Percentiles rank a stretch among this genome's conserved stretches.
These are phyloP conservation scores for Epichloe brachyelytri DNA, from an alignment of 2,329 filamentous ascomycete species.

Conservation along the genomic window DNA sequence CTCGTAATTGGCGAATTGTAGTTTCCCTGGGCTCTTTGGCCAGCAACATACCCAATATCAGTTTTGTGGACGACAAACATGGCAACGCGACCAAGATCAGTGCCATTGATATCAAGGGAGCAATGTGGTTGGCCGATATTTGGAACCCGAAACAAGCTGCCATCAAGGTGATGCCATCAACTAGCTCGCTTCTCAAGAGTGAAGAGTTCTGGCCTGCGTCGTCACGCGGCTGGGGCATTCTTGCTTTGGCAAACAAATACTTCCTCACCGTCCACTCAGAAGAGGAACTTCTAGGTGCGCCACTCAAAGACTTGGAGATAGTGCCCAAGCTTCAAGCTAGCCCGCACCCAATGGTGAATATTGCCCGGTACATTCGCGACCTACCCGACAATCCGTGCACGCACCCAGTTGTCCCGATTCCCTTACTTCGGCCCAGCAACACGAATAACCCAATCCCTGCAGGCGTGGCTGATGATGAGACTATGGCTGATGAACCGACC, in stretches of 20 bases:
- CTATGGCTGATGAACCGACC: not conserved
- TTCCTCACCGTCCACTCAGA: slow-evolving; percentile 26
- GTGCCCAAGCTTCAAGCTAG: slow-evolving; percentile 8
- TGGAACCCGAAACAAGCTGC: slow-evolving; percentile 26
- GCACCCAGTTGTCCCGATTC: not conserved
- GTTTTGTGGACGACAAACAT: slow-evolving; percentile 31
- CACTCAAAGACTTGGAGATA: slow-evolving; percentile 9
- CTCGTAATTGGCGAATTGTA: slow-evolving; percentile 37
- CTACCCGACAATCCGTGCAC: slow-evolving; percentile 20
- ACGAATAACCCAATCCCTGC: not conserved
- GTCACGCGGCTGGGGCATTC: slow-evolving; percentile 35
- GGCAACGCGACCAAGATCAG: slow-evolving; percentile 37
- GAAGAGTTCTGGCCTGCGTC: slow-evolving; percentile 16
- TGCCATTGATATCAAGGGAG: slow-evolving; percentile 37
- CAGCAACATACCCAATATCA: slow-evolving; percentile 40
- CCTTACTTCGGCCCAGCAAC: not conserved
- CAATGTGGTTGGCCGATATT: slow-evolving; percentile 37
- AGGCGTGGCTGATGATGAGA: slow-evolving; percentile 10
- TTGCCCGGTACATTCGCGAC: slow-evolving; percentile 12
- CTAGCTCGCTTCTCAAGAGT: slow-evolving; percentile 12
- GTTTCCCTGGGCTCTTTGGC: slow-evolving; percentile 26
- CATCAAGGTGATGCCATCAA: slow-evolving; percentile 13
- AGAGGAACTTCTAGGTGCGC: slow-evolving; percentile 22
- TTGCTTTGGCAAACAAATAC: slow-evolving; percentile 30
- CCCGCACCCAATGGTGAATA: slow-evolving; percentile 13